Base-by-base conservation (phyloP, 257 asterid species). In the Solanum virginianum region DNA sequence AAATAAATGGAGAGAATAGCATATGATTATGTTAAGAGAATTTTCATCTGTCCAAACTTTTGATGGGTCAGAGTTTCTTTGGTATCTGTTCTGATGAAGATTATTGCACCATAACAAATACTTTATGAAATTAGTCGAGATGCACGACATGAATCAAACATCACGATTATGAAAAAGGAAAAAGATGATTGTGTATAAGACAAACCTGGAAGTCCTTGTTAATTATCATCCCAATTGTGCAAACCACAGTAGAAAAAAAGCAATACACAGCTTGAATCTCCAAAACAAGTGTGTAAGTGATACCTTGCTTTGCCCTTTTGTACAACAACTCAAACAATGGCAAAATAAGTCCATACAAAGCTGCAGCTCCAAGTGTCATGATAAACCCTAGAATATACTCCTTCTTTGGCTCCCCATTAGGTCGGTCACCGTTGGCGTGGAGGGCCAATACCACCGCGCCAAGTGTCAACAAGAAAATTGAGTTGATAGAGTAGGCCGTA, bases 281-380 rank as follows among this genome's bases (percentile, higher is more conserved):
- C 82, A 75, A 24, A 3, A 75, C 62, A 75, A 75, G 82, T 15
- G 82, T 75, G 82, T 75, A 75, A 24, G 24, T 75, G 15, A 75
- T 24, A 14, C 12, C 20, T 75, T 75, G 82, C 7, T 49, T 75
- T 75, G 62, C 82, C 62, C 51, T 75, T 26, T 49, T 75, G 24
- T 75, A 75, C 45, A 75, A 7, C 62, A 75, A 51, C 82, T 75
- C 82, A 49, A 75, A 14, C 82, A 75, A 75, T 49, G 82, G 82
- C 82, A 75, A 51, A 14, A 75, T 51, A 66, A 88, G 82, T 2
- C 90, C 90, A 53, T 88, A 85, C 10, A 88, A 59, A 9, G 88
- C 90, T 53, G 90, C 86, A 29, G 90, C 86, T 47, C 88, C 90
- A 20, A 88, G 84, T 29, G 90, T 83, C 88, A 88, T 60, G n/a